Conservation (phyloP, 768 basidiomycete species). For the Mycena olivaceomarginata region DNA sequence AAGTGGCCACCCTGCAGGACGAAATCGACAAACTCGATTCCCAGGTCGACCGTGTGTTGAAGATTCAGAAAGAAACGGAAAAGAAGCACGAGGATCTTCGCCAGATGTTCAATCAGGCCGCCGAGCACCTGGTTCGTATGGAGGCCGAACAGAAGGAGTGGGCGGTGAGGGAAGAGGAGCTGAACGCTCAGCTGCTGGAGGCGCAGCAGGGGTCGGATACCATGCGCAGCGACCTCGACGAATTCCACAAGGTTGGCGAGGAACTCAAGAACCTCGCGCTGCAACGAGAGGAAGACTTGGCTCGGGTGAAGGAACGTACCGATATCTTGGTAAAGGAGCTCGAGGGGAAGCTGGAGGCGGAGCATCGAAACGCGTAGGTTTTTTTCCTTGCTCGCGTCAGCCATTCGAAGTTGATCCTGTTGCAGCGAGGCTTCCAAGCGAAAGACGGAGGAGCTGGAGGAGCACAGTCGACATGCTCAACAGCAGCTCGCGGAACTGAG, state of each 20-base stretch:
- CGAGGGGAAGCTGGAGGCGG: constrained; percentile 81
- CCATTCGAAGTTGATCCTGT: constrained; percentile 16
- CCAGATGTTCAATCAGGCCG: constrained; percentile 88
- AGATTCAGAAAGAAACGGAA: constrained; percentile 86
- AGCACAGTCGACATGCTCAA: constrained; percentile 81
- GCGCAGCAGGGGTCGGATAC: constrained; percentile 77
- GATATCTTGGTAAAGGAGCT: constrained; percentile 80
- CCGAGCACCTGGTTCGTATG: constrained; percentile 88
- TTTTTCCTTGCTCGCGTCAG: constrained; percentile 8
- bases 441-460: constrained; percentile 78
- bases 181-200: constrained; percentile 73
- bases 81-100: constrained; percentile 85
- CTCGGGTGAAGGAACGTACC: constrained; percentile 83
- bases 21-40: constrained; percentile 92
- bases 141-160: constrained; percentile 87
- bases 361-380: constrained; percentile 78
- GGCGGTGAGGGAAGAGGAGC: constrained; percentile 77
- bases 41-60: constrained; percentile 88
- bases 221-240: constrained; percentile 75
- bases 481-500: constrained; percentile 87
- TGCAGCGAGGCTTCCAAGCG: constrained; percentile 78
- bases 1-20: constrained; percentile 84
- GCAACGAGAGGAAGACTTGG: constrained; percentile 89
- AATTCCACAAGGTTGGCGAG: constrained; percentile 78
- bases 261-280: constrained; percentile 81